Evolutionary conservation across 2,329 filamentous ascomycete species (phyloP).

Genomic region (Colletotrichum scovillei): DNA sequence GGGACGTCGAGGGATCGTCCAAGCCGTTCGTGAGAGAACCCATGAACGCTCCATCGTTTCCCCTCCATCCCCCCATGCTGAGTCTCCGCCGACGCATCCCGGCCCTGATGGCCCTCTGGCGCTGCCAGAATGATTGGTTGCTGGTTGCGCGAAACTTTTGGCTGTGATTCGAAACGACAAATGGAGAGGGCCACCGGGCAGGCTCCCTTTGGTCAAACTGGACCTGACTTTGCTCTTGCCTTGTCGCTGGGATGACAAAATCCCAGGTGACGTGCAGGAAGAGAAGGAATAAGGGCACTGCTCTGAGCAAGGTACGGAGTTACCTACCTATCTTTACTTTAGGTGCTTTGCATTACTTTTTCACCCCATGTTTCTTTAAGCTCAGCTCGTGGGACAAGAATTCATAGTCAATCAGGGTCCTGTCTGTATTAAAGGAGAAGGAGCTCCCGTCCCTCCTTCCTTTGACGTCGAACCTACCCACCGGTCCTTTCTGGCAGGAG

Average conservation of each 20-base stretch:
- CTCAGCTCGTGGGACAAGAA: constrained; percentile 14
- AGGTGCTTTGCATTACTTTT: neutral
- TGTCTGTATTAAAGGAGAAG: constrained; percentile 29
- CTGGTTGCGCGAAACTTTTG: constrained; percentile 29
- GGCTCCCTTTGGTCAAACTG: constrained; percentile 19
- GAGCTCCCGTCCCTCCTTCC: constrained; percentile 23
- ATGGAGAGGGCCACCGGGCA: constrained; percentile 15
- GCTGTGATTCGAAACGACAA: constrained; percentile 25
- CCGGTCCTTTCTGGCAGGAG: constrained; percentile 24
- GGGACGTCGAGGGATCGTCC: constrained; percentile 19
- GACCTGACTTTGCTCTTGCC: constrained; percentile 19
- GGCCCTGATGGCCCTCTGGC: constrained; percentile 17
- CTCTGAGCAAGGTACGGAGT: neutral
- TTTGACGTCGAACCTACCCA: constrained; percentile 17
- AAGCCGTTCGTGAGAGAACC: constrained; percentile 26
- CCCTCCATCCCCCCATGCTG: neutral
- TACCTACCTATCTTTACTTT: neutral
- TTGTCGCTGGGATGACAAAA: neutral
- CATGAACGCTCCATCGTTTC: constrained; percentile 20
- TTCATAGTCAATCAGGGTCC: neutral
- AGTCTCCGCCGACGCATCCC: constrained; percentile 19
- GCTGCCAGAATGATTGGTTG: constrained; percentile 29
- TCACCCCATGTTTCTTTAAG: constrained; percentile 16
- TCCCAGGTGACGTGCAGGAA: constrained; percentile 3
- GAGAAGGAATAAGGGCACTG: constrained; percentile 14